These are phyloP conservation scores for Ormosia semicastrata DNA, from an alignment of 306 rosid species.

Conservation along the genomic window DNA sequence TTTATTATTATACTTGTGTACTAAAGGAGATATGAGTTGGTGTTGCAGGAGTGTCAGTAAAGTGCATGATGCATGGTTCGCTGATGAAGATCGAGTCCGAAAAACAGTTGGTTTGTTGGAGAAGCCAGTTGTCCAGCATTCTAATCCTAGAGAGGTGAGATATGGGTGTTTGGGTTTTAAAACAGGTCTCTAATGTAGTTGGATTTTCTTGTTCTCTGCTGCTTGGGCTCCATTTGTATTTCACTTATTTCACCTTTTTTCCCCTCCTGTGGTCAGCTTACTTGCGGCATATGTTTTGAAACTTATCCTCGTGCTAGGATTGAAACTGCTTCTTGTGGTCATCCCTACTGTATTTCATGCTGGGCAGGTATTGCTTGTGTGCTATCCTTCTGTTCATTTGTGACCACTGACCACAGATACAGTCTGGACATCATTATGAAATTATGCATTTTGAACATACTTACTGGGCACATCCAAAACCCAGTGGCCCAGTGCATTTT, in stretches of 20 bases:
- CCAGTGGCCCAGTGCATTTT: neutral
- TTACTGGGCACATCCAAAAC: neutral
- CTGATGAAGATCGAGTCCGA: constrained; percentile 61
- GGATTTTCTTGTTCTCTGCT: neutral
- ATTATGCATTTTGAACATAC: neutral
- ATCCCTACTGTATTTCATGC: constrained; percentile 66
- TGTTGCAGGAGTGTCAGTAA: constrained; percentile 59
- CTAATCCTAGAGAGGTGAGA: constrained; percentile 44
- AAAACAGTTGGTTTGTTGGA: constrained; percentile 65
- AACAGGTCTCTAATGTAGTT: neutral
- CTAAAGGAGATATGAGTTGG: constrained; percentile 15
- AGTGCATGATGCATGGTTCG: constrained; percentile 80
- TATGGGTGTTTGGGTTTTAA: constrained; percentile 9
- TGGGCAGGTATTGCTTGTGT: constrained; percentile 49
- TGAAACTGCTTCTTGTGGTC: constrained; percentile 61
- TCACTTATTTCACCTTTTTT: neutral
- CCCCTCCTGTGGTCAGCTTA: constrained; percentile 36
- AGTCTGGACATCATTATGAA: neutral
- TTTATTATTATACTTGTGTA: neutral
- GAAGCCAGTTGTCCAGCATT: constrained; percentile 33
- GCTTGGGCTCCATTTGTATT: neutral
- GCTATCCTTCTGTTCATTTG: neutral
- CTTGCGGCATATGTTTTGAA: constrained; percentile 80
- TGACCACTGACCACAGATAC: neutral
- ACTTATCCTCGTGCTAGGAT: constrained; percentile 35